Percentiles rank a stretch among this genome's conserved stretches.
These are phyloP conservation scores for Aristolochia californica DNA, from an alignment of 164 flowering plant species.

Conservation along the genomic window DNA sequence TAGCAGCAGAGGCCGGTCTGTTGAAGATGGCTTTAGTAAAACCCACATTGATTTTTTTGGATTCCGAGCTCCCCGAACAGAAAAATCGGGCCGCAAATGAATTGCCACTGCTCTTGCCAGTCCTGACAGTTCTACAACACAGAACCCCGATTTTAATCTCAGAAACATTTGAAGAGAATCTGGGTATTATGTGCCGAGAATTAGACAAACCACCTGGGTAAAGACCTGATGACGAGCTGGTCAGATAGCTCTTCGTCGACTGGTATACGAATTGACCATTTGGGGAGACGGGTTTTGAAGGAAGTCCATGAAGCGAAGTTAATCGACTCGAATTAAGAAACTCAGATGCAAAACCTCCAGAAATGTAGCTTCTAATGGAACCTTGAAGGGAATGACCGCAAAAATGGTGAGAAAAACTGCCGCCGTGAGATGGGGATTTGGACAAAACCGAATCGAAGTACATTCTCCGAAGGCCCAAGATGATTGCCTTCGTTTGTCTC, in stretches of 20 bases:
- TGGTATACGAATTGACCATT: neutral
- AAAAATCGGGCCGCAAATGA: slow-evolving; percentile 25
- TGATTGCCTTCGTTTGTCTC: slow-evolving; percentile 22
- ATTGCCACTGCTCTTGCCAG: slow-evolving; percentile 4
- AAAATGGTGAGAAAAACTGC: slow-evolving; percentile 1
- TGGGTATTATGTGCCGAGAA: too few species aligned
- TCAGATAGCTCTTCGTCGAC: neutral
- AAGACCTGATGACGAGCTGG: neutral
- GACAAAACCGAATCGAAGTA: neutral
- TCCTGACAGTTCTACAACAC: slow-evolving; percentile 7
- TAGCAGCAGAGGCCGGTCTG: slow-evolving; percentile 33
- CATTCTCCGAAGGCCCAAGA: slow-evolving; percentile 15
- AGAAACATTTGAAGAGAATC: neutral
- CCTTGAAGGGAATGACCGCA: neutral
- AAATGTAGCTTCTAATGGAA: slow-evolving; percentile 2
- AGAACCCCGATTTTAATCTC: slow-evolving; percentile 3
- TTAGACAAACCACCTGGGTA: neutral
- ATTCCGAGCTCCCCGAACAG: slow-evolving; percentile 17
- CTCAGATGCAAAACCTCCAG: slow-evolving; percentile 3
- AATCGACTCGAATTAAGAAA: slow-evolving; percentile 6
- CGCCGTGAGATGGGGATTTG: slow-evolving; percentile 6
- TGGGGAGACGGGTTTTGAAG: slow-evolving; percentile 1
- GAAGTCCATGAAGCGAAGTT: neutral
- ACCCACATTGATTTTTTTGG: slow-evolving; percentile 16
- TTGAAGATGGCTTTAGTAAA: slow-evolving; percentile 29